These are phyloP conservation scores for Thinopyrum elongatum DNA, from an alignment of 176 grass and related monocot genomes.

Conservation along the genomic window DNA sequence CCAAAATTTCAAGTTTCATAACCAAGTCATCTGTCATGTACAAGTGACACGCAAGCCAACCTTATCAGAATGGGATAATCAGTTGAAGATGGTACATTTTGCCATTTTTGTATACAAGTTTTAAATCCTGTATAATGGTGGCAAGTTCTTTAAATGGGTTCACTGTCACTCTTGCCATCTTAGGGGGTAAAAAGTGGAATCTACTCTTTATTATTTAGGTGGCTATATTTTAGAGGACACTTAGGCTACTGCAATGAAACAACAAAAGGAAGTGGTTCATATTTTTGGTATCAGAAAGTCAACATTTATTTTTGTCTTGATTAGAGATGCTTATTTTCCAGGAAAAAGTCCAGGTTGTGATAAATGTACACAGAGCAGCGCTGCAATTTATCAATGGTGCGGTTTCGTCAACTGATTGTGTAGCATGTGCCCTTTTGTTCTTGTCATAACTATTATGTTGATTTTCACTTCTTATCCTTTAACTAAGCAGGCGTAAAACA, in stretches of 20 bases:
- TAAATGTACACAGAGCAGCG: slow-evolving; percentile 72
- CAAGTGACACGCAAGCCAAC: too few relatives aligned
- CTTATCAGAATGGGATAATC: too few relatives aligned
- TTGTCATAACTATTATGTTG: neutral
- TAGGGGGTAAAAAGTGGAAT: too few relatives aligned
- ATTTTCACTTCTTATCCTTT: slow-evolving; percentile 26
- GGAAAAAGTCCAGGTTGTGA: slow-evolving; percentile 68
- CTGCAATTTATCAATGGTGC: slow-evolving; percentile 71
- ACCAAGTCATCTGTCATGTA: too few relatives aligned
- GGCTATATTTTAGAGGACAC: neutral
- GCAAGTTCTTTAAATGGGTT: too few relatives aligned
- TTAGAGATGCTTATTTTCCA: slow-evolving; percentile 17
- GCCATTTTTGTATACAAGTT: too few relatives aligned
- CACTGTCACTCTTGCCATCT: too few relatives aligned
- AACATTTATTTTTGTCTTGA: neutral
- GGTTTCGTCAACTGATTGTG: neutral
- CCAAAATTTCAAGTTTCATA: too few relatives aligned
- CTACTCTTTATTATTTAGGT: neutral
- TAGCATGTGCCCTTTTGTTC: slow-evolving; percentile 3
- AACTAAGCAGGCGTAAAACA: slow-evolving; percentile 39
- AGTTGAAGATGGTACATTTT: too few relatives aligned
- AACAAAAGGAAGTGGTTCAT: neutral
- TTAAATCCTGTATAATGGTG: too few relatives aligned
- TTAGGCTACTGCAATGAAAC: neutral
- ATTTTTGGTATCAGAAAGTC: neutral